These are phyloP conservation scores for Neurospora tetrasperma DNA, from an alignment of 495 filamentous ascomycete genomes.

Conservation along the genomic window DNA sequence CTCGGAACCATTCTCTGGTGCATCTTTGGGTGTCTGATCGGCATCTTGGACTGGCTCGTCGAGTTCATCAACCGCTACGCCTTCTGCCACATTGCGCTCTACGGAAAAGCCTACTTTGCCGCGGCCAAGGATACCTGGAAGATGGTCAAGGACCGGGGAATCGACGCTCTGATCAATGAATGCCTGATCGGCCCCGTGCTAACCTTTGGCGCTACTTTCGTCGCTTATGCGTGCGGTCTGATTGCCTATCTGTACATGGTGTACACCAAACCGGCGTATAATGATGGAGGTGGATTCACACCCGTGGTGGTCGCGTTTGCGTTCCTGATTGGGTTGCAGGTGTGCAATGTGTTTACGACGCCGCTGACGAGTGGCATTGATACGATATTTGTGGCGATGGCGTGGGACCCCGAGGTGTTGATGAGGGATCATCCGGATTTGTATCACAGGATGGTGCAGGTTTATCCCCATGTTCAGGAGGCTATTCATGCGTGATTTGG, in stretches of 20 bases:
- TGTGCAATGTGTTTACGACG: slow-evolving; percentile 79
- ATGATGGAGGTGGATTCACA: slow-evolving; percentile 47
- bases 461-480: slow-evolving; percentile 75
- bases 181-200: slow-evolving; percentile 84
- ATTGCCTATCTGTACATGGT: slow-evolving; percentile 77
- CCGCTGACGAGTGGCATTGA: slow-evolving; percentile 62
- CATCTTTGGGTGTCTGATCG: slow-evolving; percentile 62
- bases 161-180: slow-evolving; percentile 83
- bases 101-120: slow-evolving; percentile 76
- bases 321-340: slow-evolving; percentile 77
- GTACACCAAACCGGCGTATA: slow-evolving; percentile 66
- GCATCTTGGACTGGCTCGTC: slow-evolving; percentile 73
- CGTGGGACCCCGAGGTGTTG: slow-evolving; percentile 82
- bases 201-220: slow-evolving; percentile 76
- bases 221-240: slow-evolving; percentile 71
- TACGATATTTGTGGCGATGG: slow-evolving; percentile 81
- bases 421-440: slow-evolving; percentile 73
- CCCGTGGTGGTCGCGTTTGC: slow-evolving; percentile 69
- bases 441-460: slow-evolving; percentile 59
- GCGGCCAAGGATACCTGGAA: slow-evolving; percentile 83
- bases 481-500: slow-evolving; percentile 27
- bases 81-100: slow-evolving; percentile 84
- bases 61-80: slow-evolving; percentile 75
- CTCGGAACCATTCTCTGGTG: slow-evolving; percentile 58
- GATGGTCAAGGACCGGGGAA: slow-evolving; percentile 84